Evolutionary conservation across 2,329 filamentous ascomycete genomes (phyloP).

Genomic region (Penicillium capsulatum): DNA sequence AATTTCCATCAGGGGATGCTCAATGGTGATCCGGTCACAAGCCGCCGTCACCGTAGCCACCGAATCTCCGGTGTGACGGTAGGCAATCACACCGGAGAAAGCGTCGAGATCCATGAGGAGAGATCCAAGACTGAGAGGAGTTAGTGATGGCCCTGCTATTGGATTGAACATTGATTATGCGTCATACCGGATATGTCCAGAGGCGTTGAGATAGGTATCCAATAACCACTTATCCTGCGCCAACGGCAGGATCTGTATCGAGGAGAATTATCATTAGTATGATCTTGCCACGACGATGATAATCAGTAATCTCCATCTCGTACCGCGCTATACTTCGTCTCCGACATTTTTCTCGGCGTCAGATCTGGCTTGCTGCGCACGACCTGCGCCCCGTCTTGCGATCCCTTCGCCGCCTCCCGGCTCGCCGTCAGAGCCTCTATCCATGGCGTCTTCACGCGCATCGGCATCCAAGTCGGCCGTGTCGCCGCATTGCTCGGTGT

Average conservation of each 20-base stretch:
- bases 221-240: constrained; percentile 71
- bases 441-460: constrained; percentile 63
- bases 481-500: constrained; percentile 25
- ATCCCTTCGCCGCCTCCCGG: constrained; percentile 39
- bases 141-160: background rate
- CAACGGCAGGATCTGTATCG: constrained; percentile 58
- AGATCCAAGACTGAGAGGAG: constrained; percentile 58
- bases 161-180: background rate
- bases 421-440: constrained; percentile 60
- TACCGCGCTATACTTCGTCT: constrained; percentile 66
- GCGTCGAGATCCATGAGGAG: constrained; percentile 79
- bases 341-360: constrained; percentile 64
- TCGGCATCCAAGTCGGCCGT: constrained; percentile 47
- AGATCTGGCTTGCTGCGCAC: constrained; percentile 50
- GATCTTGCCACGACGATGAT: no score
- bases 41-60: constrained; percentile 62
- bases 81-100: constrained; percentile 69
- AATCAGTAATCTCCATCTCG: no score
- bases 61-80: constrained; percentile 64
- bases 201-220: constrained; percentile 72
- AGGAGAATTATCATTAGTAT: constrained; percentile 20
- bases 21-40: constrained; percentile 62
- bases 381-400: constrained; percentile 19
- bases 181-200: constrained; percentile 62
- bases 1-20: constrained; percentile 69